Conservation (phyloP, 306 rosid species). For the Hippophae tibetana region DNA sequence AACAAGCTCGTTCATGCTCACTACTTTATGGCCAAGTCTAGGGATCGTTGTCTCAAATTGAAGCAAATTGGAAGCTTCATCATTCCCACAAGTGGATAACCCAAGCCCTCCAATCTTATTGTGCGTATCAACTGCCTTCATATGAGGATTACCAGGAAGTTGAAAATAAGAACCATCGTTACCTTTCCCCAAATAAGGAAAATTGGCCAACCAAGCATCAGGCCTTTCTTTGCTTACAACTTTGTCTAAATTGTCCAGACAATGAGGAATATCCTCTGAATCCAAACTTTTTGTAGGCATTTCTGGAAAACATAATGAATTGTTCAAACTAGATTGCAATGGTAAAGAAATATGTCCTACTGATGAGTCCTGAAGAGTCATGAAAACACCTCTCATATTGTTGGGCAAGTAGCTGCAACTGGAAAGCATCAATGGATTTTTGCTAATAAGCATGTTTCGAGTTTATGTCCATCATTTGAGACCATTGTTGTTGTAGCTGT, state of each 20-base stretch:
- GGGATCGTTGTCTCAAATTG: conserved; percentile 35
- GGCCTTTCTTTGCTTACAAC: conserved; percentile 30
- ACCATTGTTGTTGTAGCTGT: conserved; percentile 73
- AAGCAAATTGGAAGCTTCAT: conserved; percentile 32
- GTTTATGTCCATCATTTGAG: conserved; percentile 56
- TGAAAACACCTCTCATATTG: conserved; percentile 16
- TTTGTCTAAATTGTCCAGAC: conserved; percentile 33
- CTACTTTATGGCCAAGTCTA: conserved; percentile 35
- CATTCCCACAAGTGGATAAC: conserved; percentile 26
- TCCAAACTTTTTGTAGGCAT: conserved; percentile 26
- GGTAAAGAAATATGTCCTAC: conserved; percentile 28
- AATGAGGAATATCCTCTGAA: conserved; percentile 36
- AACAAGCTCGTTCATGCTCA: conserved; percentile 28
- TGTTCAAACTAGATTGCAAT: conserved; percentile 34
- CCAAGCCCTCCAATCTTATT: conserved; percentile 42
- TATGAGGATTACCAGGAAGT: conserved; percentile 29
- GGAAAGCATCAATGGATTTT: conserved; percentile 87
- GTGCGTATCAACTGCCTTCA: conserved; percentile 42
- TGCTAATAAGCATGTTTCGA: conserved; percentile 47
- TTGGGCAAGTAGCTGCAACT: conserved; percentile 86
- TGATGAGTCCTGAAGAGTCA: conserved; percentile 45
- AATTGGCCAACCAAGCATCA: conserved; percentile 29
- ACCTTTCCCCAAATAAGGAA: conserved; percentile 38
- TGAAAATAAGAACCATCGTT: conserved; percentile 24
- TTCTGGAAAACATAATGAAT: conserved; percentile 34